These are phyloP conservation scores for Fraxinus sp. DNA, from an alignment of 305 asterid species.

Conservation along the genomic window DNA sequence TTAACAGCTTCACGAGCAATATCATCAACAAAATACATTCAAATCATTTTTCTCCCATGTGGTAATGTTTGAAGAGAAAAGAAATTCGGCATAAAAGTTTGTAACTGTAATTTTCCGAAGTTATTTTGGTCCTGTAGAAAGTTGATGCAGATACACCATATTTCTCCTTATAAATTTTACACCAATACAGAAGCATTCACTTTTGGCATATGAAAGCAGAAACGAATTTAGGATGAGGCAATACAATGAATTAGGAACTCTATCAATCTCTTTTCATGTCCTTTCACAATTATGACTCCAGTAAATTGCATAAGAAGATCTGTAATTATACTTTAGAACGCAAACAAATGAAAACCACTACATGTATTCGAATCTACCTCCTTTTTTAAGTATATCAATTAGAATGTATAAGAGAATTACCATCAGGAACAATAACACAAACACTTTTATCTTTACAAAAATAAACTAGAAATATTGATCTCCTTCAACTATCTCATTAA, in stretches of 20 bases:
- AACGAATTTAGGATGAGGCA: background rate
- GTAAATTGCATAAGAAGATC: background rate
- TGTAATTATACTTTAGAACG: background rate
- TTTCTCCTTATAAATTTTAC: background rate
- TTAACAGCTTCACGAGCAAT: background rate
- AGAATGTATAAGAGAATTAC: background rate
- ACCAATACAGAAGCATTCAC: background rate
- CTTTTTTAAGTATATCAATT: background rate
- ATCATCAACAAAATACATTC: background rate
- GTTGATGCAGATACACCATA: background rate
- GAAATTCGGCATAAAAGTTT: background rate
- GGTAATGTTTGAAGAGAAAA: background rate
- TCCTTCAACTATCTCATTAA: constrained; percentile 6
- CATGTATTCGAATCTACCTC: background rate
- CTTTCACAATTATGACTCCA: background rate
- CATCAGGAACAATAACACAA: constrained; percentile 6
- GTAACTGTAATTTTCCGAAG: background rate
- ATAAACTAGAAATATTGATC: background rate
- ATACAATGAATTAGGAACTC: background rate
- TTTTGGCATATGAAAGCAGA: background rate
- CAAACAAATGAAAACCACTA: background rate
- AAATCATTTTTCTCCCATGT: background rate
- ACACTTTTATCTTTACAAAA: background rate
- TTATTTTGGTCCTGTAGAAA: background rate
- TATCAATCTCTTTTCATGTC: constrained; percentile 1